A percentile compares a stretch with the other conserved stretches of the same genome.
These are phyloP conservation scores for Begonia masoniana DNA, from an alignment of 306 rosid species.

Conservation along the genomic window DNA sequence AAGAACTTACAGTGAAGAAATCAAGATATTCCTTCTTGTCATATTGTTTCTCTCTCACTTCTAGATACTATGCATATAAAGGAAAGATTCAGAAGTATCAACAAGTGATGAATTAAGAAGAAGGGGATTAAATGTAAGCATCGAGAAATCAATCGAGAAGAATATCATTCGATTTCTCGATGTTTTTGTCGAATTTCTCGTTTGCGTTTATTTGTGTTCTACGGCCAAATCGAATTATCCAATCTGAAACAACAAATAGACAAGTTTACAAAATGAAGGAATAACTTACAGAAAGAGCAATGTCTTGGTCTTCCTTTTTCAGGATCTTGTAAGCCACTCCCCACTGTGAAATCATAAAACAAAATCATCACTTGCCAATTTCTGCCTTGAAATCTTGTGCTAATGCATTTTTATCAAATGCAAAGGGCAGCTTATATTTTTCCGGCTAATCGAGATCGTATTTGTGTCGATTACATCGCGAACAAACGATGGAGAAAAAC, in stretches of 20 bases:
- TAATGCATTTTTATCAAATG: no score
- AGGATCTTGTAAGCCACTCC: conserved; percentile 81
- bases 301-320: conserved; percentile 68
- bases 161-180: no score
- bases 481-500: no score
- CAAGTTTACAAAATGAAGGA: no score
- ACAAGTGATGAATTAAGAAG: not conserved
- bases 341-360: conserved; percentile 52
- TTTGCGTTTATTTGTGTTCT: no score
- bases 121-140: not conserved
- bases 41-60: conserved; percentile 90
- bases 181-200: no score
- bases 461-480: no score
- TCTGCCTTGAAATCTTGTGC: not conserved
- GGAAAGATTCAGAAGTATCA: conserved; percentile 8
- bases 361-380: conserved; percentile 10
- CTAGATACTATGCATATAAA: conserved; percentile 41
- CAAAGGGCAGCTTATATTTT: no score
- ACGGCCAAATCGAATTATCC: no score
- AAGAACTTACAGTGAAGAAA: conserved; percentile 61
- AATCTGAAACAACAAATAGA: no score
- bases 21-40: conserved; percentile 69
- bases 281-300: conserved; percentile 44
- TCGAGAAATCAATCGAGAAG: no score
- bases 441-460: no score